phyloP scores from a whole-genome alignment of 106 monocot genomes.

The Triglochin maritima region DNA sequence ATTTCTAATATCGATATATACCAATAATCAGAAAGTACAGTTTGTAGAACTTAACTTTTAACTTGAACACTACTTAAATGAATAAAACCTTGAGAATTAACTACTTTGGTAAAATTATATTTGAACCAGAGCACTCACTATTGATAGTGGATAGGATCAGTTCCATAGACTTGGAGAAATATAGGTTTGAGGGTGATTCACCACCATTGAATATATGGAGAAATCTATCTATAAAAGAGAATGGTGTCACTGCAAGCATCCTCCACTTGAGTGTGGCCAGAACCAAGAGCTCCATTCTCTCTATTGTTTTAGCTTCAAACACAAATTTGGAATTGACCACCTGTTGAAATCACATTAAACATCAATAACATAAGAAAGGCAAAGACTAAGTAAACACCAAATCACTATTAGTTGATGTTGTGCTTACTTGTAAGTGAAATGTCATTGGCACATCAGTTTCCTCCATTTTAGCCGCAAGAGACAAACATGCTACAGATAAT shows the following conservation, averaged over 20 bases:
- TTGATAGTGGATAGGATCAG: constrained; percentile 49
- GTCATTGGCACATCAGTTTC: constrained; percentile 49
- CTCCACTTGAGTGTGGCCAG: constrained; percentile 85
- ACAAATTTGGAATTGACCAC: constrained; percentile 37
- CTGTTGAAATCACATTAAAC: not conserved
- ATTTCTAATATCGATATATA: no score
- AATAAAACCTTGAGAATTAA: no score
- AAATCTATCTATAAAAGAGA: constrained; percentile 77
- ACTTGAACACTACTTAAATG: no score
- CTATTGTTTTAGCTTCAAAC: constrained; percentile 75
- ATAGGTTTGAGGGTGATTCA: constrained; percentile 16
- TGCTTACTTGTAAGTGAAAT: constrained; percentile 57
- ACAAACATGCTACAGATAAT: constrained; percentile 68
- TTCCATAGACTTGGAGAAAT: constrained; percentile 24
- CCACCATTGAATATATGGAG: constrained; percentile 46
- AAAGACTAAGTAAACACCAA: not conserved
- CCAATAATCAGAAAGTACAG: no score
- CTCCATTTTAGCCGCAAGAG: constrained; percentile 76
- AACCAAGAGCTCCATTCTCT: constrained; percentile 94
- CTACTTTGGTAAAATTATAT: no score
- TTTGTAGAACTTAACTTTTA: no score
- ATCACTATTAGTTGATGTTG: not conserved
- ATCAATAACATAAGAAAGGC: not conserved
- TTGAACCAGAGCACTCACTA: constrained; percentile 23
- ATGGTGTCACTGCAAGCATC: constrained; percentile 86